Base-by-base conservation (phyloP, 2,329 filamentous ascomycete species). In the Rutstroemia sp. region DNA sequence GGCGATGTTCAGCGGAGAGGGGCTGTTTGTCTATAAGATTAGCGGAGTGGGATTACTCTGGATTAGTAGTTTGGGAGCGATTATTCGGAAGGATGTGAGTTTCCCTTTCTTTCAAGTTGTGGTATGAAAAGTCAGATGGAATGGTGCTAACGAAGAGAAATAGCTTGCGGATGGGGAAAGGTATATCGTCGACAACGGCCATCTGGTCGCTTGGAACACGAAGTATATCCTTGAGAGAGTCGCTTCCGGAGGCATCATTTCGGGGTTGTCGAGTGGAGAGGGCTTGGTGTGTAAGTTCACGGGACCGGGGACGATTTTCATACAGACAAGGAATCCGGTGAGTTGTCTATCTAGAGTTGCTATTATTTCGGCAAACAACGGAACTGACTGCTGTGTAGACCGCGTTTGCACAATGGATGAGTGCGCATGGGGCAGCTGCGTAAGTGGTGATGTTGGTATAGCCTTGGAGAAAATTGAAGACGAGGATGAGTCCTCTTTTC, bases 141-240 rank as follows among this genome's bases (percentile, higher is more conserved):
- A 34, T 34, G 9, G 12, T 4, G 12, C 30, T 34, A 34, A 34
- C 14, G 10, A 5, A 3, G 10, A 34, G 10, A 34, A 3, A 12
- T 54, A 65, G 78, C 75, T 86, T 27, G 72, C 70, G 46, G 80
- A 84, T 12, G 86, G 86, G 9, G 92, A 97, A 70, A 87, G 87
- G 64, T 97, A 96, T 72, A 89, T 94, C 62, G 85, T 96, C 56
- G 90, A 96, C 67, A 96, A 96, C 65, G 90, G 90, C 3, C 91
- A 97, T 64, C 78, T 97, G 1, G 91, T 97, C 0, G 92, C 94
- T 0, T 99, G 94, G 94, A 96, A 96, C 70, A 92, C 88, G 68
- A 90, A 95, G 68, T 99, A 97, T 67, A 80, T 89, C 4, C 83
- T 99, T 60, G 91, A 96, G 73, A 85, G 94, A 16, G 87, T 95